Evolutionary conservation across 345 rosid species (phyloP).

Genomic region (Moringa oleifera): DNA sequence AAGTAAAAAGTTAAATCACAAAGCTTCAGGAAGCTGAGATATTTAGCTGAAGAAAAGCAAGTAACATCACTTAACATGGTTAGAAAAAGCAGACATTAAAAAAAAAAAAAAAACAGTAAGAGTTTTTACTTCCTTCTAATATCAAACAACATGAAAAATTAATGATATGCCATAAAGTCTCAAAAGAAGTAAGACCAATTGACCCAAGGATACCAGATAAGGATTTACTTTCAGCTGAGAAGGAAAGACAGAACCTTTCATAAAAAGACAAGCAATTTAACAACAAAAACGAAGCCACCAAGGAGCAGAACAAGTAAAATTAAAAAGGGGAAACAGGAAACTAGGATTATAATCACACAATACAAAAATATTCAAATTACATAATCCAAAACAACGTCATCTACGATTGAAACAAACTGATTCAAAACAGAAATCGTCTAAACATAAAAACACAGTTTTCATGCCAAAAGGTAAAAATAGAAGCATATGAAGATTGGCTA

Average conservation of each 20-base stretch:
- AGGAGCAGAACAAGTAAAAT: not conserved
- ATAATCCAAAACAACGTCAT: no score
- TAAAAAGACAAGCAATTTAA: no score
- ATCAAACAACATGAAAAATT: not conserved
- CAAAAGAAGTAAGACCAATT: not conserved
- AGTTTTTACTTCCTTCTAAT: no score
- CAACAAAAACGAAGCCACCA: not conserved
- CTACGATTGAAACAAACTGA: no score
- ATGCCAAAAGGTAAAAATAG: not conserved
- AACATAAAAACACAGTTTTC: no score
- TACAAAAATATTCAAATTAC: no score
- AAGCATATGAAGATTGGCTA: no score
- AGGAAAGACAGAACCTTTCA: not conserved
- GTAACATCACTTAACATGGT: not conserved
- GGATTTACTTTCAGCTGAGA: not conserved
- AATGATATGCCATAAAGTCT: no score
- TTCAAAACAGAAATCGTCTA: no score
- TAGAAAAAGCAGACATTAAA: no score
- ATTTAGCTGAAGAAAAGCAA: not conserved
- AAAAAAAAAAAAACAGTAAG: conserved; percentile 4
- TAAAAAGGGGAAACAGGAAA: not conserved
- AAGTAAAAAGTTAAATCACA: conserved; percentile 1
- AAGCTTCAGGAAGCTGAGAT: conserved; percentile 9
- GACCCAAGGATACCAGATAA: not conserved
- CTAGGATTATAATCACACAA: no score